phyloP scores from a whole-genome alignment of 139 green algal genomes.

The Chlamydomonas asymmetrica region DNA sequence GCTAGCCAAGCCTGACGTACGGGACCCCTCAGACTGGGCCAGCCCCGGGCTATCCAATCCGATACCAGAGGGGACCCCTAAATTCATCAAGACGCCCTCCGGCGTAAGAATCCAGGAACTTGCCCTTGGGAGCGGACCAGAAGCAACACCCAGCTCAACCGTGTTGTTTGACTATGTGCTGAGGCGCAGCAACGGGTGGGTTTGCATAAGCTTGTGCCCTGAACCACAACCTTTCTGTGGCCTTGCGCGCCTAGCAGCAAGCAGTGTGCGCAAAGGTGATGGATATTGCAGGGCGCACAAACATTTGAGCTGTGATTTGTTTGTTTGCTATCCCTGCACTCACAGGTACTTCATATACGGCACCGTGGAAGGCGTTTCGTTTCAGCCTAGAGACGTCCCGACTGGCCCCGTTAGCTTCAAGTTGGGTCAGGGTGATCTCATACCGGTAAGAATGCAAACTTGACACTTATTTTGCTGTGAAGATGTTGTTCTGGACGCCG shows the following conservation, averaged over 20 bases:
- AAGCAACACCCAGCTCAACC: slow-evolving; percentile 42
- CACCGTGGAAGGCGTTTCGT: slow-evolving; percentile 80
- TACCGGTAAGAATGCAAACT: background rate
- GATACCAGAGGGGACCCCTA: too few species aligned
- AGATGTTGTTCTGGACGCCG: too few species aligned
- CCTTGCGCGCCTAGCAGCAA: too few species aligned
- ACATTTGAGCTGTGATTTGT: too few species aligned
- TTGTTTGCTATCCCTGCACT: too few species aligned
- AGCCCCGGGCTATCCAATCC: too few species aligned
- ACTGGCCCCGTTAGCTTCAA: slow-evolving; percentile 56
- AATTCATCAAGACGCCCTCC: slow-evolving; percentile 46
- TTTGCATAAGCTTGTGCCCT: slow-evolving; percentile 44
- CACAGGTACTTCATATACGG: slow-evolving; percentile 60
- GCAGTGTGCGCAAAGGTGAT: too few species aligned
- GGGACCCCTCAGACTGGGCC: too few species aligned
- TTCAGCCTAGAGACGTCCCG: slow-evolving; percentile 79
- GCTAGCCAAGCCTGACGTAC: too few species aligned
- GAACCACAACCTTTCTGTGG: slow-evolving; percentile 8
- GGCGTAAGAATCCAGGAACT: slow-evolving; percentile 40
- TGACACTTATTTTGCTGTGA: too few species aligned
- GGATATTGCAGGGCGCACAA: too few species aligned
- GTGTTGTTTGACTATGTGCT: slow-evolving; percentile 80
- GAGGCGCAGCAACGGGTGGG: slow-evolving; percentile 67
- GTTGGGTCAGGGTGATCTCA: slow-evolving; percentile 41
- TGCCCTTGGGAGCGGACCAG: background rate